These are phyloP conservation scores for Podospora australis DNA, from an alignment of 495 filamentous ascomycete species.

Conservation along the genomic window DNA sequence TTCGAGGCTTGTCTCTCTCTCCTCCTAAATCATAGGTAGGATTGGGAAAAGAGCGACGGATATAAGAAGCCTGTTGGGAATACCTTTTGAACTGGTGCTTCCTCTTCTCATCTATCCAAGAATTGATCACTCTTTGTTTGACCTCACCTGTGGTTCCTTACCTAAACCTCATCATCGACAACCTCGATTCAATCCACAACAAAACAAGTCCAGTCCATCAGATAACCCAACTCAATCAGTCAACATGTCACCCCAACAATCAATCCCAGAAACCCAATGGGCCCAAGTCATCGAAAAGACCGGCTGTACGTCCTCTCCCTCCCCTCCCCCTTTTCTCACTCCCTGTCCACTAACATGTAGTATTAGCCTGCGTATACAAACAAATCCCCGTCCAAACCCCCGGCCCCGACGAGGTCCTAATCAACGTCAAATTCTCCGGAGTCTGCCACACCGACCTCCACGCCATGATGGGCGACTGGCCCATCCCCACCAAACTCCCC, in stretches of 20 bases:
- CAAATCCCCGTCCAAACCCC: slow-evolving; percentile 73
- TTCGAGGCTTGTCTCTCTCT: not conserved
- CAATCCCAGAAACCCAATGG: too few relatives aligned
- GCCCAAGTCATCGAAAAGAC: slow-evolving; percentile 78
- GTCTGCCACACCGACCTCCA: slow-evolving; percentile 90
- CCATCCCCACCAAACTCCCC: slow-evolving; percentile 66
- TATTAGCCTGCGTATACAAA: slow-evolving; percentile 62
- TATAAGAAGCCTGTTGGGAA: too few relatives aligned
- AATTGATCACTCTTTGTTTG: not conserved
- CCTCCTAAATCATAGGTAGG: not conserved
- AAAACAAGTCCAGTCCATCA: slow-evolving; percentile 16
- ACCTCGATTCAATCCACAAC: not conserved
- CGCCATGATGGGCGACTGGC: slow-evolving; percentile 86
- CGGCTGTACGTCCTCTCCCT: slow-evolving; percentile 46
- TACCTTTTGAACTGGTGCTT: too few relatives aligned
- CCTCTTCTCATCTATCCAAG: not conserved
- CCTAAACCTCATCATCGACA: not conserved
- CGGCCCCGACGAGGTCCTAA: slow-evolving; percentile 77
- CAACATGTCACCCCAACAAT: slow-evolving; percentile 65
- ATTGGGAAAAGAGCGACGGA: not conserved
- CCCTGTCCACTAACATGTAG: slow-evolving; percentile 9
- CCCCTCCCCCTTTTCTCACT: not conserved
- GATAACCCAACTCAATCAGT: not conserved
- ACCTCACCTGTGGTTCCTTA: not conserved
- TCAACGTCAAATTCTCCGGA: slow-evolving; percentile 89